Base-by-base conservation (phyloP, 345 rosid species). In the Linum tenue region DNA sequence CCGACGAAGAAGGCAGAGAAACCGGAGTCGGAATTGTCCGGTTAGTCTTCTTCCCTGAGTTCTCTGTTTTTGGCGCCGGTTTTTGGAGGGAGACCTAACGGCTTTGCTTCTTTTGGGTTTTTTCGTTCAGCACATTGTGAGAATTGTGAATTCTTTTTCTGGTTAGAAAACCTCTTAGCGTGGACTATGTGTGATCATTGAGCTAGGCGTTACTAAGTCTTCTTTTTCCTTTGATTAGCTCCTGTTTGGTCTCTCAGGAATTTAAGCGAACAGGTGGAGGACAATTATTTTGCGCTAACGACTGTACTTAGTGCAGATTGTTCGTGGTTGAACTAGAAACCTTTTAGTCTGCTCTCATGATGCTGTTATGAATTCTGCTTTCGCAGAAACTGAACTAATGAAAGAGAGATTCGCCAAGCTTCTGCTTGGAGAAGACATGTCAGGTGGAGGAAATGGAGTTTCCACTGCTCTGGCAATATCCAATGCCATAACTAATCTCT, bases 361-460 rank as follows among this genome's bases (percentile, higher is more conserved):
- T 48, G 14, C 53, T 9, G 14, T 9, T 7, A 2, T 44, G 9
- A 15, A 48, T 31, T 57, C 8, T 57, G 16, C 38, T 17, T 31
- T 16, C 7, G 74, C 70, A 77, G 82, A 77, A 64, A 60, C 73
- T 14, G 79, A 77, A 69, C 10, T 80, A 73, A 80, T 80, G 86
- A 82, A 76, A 56, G 80, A 76, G 63, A 66, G 76, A 39, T 82
- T 82, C 42, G 80, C 86, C 7, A 80, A 80, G 69, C 84, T 80
- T 64, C 73, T 80, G 61, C 82, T 82, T 17, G 86, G 86, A 59
- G 86, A 82, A 67, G 86, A 82, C 80, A 82, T 79, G 86, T 82
- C 82, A 4, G 86, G 86, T 22, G 82, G 82, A 55, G 77, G 84
- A 2, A 80, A 78, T 22, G 84, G 84, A 55, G 77, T 74, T 62